Conservation (phyloP, 2,329 filamentous ascomycete species). For the Aspergillus floridensis region DNA sequence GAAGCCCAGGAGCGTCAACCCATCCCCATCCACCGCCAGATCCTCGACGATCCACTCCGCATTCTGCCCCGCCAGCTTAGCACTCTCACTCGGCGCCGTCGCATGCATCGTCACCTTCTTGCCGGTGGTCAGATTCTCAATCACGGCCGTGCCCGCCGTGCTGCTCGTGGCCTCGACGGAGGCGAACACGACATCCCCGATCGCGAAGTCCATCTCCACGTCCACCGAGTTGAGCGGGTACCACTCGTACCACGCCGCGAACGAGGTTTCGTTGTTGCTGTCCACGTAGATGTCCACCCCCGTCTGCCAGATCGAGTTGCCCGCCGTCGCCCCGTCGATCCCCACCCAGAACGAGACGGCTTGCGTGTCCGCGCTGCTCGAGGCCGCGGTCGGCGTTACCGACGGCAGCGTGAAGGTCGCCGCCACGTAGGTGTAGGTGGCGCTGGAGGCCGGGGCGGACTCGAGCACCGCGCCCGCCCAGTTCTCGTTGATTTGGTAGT, state of each 20-base stretch:
- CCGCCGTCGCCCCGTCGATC: conserved; percentile 10
- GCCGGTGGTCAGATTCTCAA: conserved; percentile 14
- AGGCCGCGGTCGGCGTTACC: conserved; percentile 3
- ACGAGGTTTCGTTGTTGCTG: conserved; percentile 2
- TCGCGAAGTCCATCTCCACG: conserved; percentile 8
- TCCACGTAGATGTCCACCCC: conserved; percentile 12
- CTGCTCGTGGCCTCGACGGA: conserved; percentile 4
- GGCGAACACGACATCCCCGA: conserved; percentile 9
- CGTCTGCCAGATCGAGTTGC: conserved; percentile 11
- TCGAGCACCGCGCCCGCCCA: conserved; percentile 11
- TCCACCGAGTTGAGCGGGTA: conserved; percentile 6
- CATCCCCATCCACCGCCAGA: background rate
- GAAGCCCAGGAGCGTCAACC: conserved; percentile 10
- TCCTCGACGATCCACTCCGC: conserved; percentile 17
- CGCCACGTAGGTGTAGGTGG: conserved; percentile 6
- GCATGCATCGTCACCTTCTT: conserved; percentile 1
- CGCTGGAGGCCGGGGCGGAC: background rate
- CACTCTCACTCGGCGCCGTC: background rate
- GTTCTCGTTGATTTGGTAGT: conserved; percentile 11
- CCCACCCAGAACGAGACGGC: conserved; percentile 12
- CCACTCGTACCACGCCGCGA: conserved; percentile 16
- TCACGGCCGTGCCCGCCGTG: background rate
- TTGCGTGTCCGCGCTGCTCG: background rate
- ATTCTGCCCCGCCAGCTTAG: conserved; percentile 5
- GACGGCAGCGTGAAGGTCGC: conserved; percentile 10